Evolutionary conservation across 257 asterid genomes (phyloP).

Genomic region (Solanum pimpinellifolium): DNA sequence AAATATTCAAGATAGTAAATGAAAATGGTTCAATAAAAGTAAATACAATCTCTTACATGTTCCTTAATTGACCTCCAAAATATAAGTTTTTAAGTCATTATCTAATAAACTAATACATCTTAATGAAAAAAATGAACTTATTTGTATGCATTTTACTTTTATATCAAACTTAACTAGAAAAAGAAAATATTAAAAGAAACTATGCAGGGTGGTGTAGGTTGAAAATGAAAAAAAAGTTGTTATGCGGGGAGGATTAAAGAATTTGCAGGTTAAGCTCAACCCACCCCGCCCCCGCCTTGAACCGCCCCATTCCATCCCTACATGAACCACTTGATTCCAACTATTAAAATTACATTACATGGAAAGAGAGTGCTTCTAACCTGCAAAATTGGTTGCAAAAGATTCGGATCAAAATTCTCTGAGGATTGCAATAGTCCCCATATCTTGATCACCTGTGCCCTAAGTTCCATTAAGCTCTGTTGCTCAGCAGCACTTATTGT

Average conservation of each 20-base stretch:
- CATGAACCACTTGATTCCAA: background rate
- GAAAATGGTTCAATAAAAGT: background rate
- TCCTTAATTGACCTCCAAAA: background rate
- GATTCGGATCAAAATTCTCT: constrained; percentile 68
- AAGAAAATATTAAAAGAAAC: background rate
- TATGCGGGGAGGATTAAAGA: background rate
- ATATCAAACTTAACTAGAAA: background rate
- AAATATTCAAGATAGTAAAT: no score
- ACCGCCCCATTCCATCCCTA: background rate
- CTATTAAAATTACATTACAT: background rate
- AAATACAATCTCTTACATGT: background rate
- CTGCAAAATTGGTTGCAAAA: constrained; percentile 84
- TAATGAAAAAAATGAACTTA: background rate
- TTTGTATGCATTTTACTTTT: background rate
- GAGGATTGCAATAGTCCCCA: constrained; percentile 81
- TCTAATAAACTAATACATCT: background rate
- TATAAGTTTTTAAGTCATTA: background rate
- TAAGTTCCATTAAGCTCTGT: constrained; percentile 74
- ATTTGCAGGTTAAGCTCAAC: background rate
- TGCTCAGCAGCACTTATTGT: constrained; percentile 46
- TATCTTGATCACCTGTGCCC: constrained; percentile 81
- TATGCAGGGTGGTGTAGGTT: background rate
- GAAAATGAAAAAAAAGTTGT: background rate
- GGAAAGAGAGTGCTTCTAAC: constrained; percentile 18
- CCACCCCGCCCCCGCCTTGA: background rate